A percentile compares a stretch with the other conserved stretches of the same genome.
Conservation (phyloP, 2,329 filamentous ascomycete genomes). For the Cryphonectria nitschkei region DNA sequence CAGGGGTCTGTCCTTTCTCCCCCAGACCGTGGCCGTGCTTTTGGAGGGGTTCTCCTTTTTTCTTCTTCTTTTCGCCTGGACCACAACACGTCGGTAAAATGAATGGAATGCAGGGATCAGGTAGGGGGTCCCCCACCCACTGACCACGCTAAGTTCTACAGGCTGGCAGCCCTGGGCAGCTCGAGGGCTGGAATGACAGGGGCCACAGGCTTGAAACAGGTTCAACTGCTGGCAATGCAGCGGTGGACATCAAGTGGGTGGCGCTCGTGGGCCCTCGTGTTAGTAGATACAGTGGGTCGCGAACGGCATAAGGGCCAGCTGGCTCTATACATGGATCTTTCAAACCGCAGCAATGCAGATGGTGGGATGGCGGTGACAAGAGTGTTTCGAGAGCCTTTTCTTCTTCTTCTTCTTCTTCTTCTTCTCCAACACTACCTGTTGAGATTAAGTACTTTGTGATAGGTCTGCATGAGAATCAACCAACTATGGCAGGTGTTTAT, state of each 20-base stretch:
- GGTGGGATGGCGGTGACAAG: slow-evolving; percentile 5
- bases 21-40: slow-evolving; percentile 22
- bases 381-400: slow-evolving; percentile 2
- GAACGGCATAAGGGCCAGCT: slow-evolving; percentile 12
- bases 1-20: slow-evolving; percentile 19
- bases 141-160: slow-evolving; percentile 7
- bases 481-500: neutral
- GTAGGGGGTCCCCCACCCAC: slow-evolving; percentile 14
- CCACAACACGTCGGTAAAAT: slow-evolving; percentile 14
- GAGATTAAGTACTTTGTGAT: neutral
- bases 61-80: neutral
- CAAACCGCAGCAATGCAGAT: slow-evolving; percentile 3
- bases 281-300: slow-evolving; percentile 13
- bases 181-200: slow-evolving; percentile 19
- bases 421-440: neutral
- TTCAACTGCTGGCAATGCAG: slow-evolving; percentile 19
- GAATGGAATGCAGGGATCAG: slow-evolving; percentile 8
- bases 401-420: neutral
- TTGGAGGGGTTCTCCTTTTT: slow-evolving; percentile 21
- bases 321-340: slow-evolving; percentile 12
- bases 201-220: slow-evolving; percentile 18
- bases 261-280: slow-evolving; percentile 21
- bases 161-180: slow-evolving; percentile 3
- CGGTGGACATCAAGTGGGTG: slow-evolving; percentile 17
- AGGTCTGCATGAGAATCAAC: neutral